A percentile compares a stretch with the other conserved stretches of the same genome.
Conservation (phyloP, 1,284 basidiomycete genomes). For the Cystobasidium sp. region DNA sequence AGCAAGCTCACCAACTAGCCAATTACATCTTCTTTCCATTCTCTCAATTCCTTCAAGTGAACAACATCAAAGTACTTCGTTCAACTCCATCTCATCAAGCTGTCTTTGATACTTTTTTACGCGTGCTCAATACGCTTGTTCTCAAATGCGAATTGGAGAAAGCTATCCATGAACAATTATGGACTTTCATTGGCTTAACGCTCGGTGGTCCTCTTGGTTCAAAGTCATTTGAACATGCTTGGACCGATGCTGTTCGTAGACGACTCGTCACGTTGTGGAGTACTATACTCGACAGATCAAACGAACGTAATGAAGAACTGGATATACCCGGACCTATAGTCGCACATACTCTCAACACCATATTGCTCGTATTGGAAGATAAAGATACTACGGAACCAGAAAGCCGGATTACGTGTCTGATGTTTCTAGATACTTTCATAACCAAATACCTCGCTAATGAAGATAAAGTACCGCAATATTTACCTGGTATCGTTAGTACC, state of each 20-base stretch:
- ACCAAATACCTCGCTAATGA: constrained; percentile 70
- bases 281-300: constrained; percentile 65
- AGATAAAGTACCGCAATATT: constrained; percentile 63
- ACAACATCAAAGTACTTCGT: constrained; percentile 58
- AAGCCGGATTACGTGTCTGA: constrained; percentile 66
- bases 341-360: constrained; percentile 76
- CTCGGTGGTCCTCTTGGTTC: constrained; percentile 57
- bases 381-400: constrained; percentile 54
- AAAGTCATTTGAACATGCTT: constrained; percentile 60
- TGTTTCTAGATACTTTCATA: constrained; percentile 66
- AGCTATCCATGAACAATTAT: constrained; percentile 75
- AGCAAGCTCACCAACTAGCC: constrained; percentile 64
- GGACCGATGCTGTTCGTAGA: constrained; percentile 75
- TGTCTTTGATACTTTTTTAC: constrained; percentile 73
- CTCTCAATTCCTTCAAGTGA: constrained; percentile 76
- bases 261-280: constrained; percentile 46
- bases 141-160: constrained; percentile 60
- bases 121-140: constrained; percentile 66
- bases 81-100: constrained; percentile 72
- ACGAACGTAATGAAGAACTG: not conserved
- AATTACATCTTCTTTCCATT: constrained; percentile 86
- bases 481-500: constrained; percentile 78
- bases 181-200: constrained; percentile 77
- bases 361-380: constrained; percentile 60
- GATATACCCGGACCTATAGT: constrained; percentile 64